A percentile compares a stretch with the other conserved stretches of the same genome.
Evolutionary conservation across 2,329 filamentous ascomycete genomes (phyloP).

Genomic region (Xylariales sp.): DNA sequence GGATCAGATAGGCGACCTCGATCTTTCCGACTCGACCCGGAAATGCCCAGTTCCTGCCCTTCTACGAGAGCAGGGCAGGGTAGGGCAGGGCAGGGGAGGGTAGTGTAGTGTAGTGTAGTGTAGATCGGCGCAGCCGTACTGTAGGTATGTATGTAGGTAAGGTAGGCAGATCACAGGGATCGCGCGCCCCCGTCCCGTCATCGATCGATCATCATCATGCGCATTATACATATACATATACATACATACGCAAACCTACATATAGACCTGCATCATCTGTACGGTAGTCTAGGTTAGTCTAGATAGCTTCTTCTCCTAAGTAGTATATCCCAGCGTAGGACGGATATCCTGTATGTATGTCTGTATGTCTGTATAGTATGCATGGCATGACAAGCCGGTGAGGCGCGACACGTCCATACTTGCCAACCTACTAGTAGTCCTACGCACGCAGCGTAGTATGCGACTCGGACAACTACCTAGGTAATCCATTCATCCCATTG

Average conservation of each 20-base stretch:
- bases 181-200: background rate
- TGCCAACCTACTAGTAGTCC: too few species aligned
- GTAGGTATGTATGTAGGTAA: background rate
- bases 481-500: too few species aligned
- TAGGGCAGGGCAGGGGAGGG: too few species aligned
- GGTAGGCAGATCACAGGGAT: background rate
- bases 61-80: background rate
- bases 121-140: slow-evolving; percentile 3
- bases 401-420: background rate
- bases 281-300: too few species aligned
- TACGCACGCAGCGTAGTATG: too few species aligned
- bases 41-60: background rate
- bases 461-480: too few species aligned
- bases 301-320: too few species aligned
- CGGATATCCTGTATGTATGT: background rate
- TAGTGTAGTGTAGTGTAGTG: background rate
- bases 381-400: background rate
- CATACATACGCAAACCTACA: background rate
- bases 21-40: slow-evolving; percentile 10
- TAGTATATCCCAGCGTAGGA: background rate
- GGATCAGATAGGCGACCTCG: slow-evolving; percentile 14
- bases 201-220: slow-evolving; percentile 15
- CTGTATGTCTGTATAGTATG: background rate
- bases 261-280: too few species aligned
- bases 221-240: background rate